Percentiles rank a stretch among this genome's conserved stretches.
Evolutionary conservation across 768 basidiomycete species (phyloP).

Genomic region (Artomyces pyxidatus): DNA sequence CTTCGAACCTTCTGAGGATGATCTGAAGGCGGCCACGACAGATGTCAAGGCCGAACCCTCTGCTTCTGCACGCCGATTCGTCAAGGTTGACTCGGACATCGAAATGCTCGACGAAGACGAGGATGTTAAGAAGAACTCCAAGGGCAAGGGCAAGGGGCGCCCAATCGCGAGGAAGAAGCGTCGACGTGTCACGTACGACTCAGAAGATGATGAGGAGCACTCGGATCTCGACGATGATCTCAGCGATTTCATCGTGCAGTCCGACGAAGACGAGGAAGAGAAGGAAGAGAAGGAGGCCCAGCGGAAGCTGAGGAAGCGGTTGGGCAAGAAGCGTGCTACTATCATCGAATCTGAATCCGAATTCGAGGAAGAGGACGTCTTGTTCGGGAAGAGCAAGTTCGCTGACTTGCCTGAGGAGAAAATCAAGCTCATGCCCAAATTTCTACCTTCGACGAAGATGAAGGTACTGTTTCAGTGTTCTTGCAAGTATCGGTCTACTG

Average conservation of each 20-base stretch:
- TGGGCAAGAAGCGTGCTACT: background rate
- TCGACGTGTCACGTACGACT: conserved; percentile 34
- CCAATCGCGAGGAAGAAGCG: conserved; percentile 31
- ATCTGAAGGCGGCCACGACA: background rate
- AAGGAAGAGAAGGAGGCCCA: background rate
- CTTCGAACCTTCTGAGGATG: conserved; percentile 48
- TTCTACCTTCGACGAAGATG: conserved; percentile 71
- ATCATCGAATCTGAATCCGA: conserved; percentile 31
- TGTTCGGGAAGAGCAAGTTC: conserved; percentile 28
- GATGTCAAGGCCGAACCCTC: conserved; percentile 25
- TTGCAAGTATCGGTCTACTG: background rate
- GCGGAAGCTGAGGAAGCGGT: background rate
- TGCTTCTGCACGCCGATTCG: conserved; percentile 12
- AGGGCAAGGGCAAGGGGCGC: conserved; percentile 22
- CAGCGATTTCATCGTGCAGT: conserved; percentile 9
- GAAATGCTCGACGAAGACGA: conserved; percentile 23
- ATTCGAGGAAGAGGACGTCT: conserved; percentile 35
- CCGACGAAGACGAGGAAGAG: conserved; percentile 15
- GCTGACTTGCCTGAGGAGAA: conserved; percentile 16
- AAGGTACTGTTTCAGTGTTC: conserved; percentile 31
- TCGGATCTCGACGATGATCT: conserved; percentile 17
- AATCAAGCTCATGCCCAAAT: conserved; percentile 41
- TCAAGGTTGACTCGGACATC: conserved; percentile 24
- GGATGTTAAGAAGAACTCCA: conserved; percentile 1
- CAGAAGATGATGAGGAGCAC: conserved; percentile 17